A percentile compares a stretch with the other conserved stretches of the same genome.
These are phyloP conservation scores for Diophrys appendiculata DNA, from an alignment of 73 alveolate species.

Conservation along the genomic window DNA sequence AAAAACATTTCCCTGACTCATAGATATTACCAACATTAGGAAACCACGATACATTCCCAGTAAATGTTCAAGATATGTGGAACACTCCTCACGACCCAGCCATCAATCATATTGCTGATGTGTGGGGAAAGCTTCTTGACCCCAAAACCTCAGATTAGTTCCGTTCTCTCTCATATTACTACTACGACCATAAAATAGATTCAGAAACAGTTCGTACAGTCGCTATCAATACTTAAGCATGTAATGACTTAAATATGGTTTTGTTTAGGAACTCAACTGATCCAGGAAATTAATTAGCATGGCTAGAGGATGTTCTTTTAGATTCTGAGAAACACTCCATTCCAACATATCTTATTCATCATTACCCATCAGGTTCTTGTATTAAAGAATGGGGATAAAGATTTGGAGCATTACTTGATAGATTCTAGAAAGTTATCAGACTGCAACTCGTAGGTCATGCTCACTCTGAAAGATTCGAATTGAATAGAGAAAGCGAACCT, in stretches of 20 bases:
- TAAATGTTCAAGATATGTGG: constrained; percentile 29
- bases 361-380: constrained; percentile 32
- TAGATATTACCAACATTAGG: constrained; percentile 70
- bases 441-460: constrained; percentile 46
- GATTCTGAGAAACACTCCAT: constrained; percentile 28
- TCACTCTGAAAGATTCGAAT: too few species aligned
- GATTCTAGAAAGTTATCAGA: constrained; percentile 47
- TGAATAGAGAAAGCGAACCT: too few species aligned
- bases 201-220: too few species aligned
- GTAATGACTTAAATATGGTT: constrained; percentile 34
- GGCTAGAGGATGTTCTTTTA: constrained; percentile 44
- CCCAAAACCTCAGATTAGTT: too few species aligned
- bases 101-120: constrained; percentile 2
- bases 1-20: constrained; percentile 17
- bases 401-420: constrained; percentile 31
- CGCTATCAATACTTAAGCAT: constrained; percentile 36
- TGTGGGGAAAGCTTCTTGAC: constrained; percentile 23
- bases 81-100: constrained; percentile 1
- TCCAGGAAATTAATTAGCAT: constrained; percentile 50
- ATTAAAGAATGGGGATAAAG: constrained; percentile 29
- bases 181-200: too few species aligned
- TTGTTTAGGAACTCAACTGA: constrained; percentile 23
- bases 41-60: constrained; percentile 83
- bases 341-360: constrained; percentile 21
- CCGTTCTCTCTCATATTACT: too few species aligned